Conservation (phyloP, 495 filamentous ascomycete genomes). For the Penicillium chermesinum region DNA sequence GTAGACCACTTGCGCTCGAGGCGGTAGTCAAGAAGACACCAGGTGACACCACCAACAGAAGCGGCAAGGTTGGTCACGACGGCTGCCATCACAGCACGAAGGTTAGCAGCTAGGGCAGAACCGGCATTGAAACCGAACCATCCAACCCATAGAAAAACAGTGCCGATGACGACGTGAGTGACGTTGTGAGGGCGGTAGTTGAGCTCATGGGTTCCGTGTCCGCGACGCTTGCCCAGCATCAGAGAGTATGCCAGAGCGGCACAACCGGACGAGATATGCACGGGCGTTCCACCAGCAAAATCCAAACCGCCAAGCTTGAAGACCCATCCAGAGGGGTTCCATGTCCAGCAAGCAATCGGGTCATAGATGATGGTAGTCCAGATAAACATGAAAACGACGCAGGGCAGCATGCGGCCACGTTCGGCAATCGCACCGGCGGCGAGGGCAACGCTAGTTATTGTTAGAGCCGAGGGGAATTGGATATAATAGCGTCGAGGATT, state of each 20-base stretch:
- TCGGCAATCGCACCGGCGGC: constrained; percentile 91
- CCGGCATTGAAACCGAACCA: constrained; percentile 99
- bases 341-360: constrained; percentile 97
- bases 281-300: constrained; percentile 93
- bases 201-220: constrained; percentile 80
- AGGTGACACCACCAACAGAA: constrained; percentile 80
- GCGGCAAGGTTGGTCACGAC: constrained; percentile 54
- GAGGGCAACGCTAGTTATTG: constrained; percentile 64
- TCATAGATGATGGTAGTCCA: constrained; percentile 95
- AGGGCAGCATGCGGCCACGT: constrained; percentile 89
- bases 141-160: constrained; percentile 97
- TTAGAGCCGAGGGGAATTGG: not conserved
- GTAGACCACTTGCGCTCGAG: constrained; percentile 95
- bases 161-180: constrained; percentile 92
- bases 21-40: constrained; percentile 92
- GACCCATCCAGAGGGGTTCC: constrained; percentile 86
- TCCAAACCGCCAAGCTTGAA: constrained; percentile 81
- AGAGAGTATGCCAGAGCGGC: constrained; percentile 85
- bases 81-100: constrained; percentile 63
- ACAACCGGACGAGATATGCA: constrained; percentile 88
- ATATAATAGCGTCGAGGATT: too few relatives aligned
- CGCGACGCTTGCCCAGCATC: constrained; percentile 77
- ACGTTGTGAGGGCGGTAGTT: constrained; percentile 98
- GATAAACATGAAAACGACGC: constrained; percentile 92
- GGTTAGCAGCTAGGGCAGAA: constrained; percentile 80